Conservation (phyloP, 1,284 basidiomycete species). For the Pyrrhoderma noxium region DNA sequence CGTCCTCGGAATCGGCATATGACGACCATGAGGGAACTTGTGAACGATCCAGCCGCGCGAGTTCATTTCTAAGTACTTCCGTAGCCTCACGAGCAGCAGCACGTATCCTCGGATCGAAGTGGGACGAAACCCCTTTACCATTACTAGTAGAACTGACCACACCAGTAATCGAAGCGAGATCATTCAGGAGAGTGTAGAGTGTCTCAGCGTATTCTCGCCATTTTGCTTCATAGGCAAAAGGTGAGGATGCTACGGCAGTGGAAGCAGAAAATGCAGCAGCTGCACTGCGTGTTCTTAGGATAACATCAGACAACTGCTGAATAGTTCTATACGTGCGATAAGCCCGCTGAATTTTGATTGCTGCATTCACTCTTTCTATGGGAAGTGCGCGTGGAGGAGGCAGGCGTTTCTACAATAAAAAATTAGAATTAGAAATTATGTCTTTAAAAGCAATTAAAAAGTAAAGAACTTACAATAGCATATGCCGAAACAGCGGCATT, state of each 20-base stretch:
- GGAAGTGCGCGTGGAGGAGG: conserved; percentile 4
- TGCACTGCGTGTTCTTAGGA: background rate
- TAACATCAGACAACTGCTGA: background rate
- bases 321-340: conserved; percentile 10
- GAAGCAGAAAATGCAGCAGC: background rate
- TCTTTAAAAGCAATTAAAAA: background rate
- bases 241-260: background rate
- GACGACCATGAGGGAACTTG: conserved; percentile 4
- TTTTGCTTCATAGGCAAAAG: background rate
- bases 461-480: conserved; percentile 10
- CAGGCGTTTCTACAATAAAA: conserved; percentile 11
- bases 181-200: conserved; percentile 3
- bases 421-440: background rate
- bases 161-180: conserved; percentile 3
- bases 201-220: conserved; percentile 3
- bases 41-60: conserved; percentile 7
- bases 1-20: conserved; percentile 1
- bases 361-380: conserved; percentile 13
- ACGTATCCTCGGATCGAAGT: background rate
- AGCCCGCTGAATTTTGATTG: conserved; percentile 16
- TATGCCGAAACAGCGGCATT: conserved; percentile 9
- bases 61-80: conserved; percentile 3
- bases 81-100: background rate
- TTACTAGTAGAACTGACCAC: background rate
- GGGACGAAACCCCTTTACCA: background rate